Percentiles rank a stretch among this genome's conserved stretches.
These are phyloP conservation scores for Scytalidium sp. DNA, from an alignment of 2,329 filamentous ascomycete species.

Conservation along the genomic window DNA sequence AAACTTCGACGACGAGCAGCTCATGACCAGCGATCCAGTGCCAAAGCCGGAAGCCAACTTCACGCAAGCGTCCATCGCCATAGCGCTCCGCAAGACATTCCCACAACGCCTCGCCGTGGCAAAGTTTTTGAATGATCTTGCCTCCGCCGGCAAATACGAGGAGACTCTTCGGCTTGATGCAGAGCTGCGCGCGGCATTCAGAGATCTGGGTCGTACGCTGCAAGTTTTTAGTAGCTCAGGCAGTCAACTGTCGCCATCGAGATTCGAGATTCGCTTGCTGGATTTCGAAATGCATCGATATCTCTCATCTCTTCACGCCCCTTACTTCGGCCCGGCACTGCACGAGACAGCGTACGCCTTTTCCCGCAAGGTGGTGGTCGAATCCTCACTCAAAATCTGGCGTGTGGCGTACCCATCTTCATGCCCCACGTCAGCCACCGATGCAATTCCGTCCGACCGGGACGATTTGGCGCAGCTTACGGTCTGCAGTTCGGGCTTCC, in stretches of 20 bases:
- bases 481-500: constrained; percentile 38
- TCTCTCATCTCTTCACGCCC: constrained; percentile 52
- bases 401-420: constrained; percentile 30
- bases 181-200: constrained; percentile 41
- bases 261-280: constrained; percentile 42
- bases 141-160: constrained; percentile 36
- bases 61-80: constrained; percentile 38
- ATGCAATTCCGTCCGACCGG: background rate
- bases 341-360: constrained; percentile 45
- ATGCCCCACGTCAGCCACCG: constrained; percentile 6
- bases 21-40: constrained; percentile 28
- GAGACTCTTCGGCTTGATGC: constrained; percentile 42
- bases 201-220: constrained; percentile 32
- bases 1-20: constrained; percentile 49
- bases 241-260: constrained; percentile 20
- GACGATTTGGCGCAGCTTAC: constrained; percentile 36
- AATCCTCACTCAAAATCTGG: constrained; percentile 47
- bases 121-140: constrained; percentile 40
- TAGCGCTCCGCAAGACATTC: constrained; percentile 41
- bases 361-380: constrained; percentile 45
- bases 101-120: constrained; percentile 39
- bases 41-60: constrained; percentile 33
- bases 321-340: constrained; percentile 41
- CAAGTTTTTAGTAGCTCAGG: constrained; percentile 15
- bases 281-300: constrained; percentile 53